Percentiles rank a stretch among this genome's conserved stretches.
Conservation (phyloP, 2,329 filamentous ascomycete species). For the Rasamsonia emersonii region DNA sequence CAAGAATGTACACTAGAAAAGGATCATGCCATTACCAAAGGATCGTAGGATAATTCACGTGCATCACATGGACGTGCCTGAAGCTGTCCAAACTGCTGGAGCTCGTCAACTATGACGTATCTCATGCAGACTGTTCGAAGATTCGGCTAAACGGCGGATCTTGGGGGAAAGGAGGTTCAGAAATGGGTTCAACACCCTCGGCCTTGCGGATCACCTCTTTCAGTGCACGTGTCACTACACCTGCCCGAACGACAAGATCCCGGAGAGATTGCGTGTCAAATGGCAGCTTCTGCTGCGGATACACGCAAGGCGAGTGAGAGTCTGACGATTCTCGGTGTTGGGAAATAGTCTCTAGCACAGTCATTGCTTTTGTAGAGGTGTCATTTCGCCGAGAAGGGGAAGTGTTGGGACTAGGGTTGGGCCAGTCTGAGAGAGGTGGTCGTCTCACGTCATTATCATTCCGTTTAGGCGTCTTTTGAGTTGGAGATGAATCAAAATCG, state of each 20-base stretch:
- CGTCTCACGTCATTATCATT: slow-evolving; percentile 24
- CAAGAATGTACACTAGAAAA: slow-evolving; percentile 4
- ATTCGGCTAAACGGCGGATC: slow-evolving; percentile 42
- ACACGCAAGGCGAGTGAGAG: slow-evolving; percentile 17
- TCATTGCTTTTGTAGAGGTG: slow-evolving; percentile 51
- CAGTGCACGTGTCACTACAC: slow-evolving; percentile 40
- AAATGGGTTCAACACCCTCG: slow-evolving; percentile 33
- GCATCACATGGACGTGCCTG: too few relatives aligned
- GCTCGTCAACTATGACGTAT: slow-evolving; percentile 15
- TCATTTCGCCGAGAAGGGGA: slow-evolving; percentile 41
- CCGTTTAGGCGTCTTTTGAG: slow-evolving; percentile 20
- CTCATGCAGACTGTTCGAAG: slow-evolving; percentile 33
- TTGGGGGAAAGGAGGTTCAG: slow-evolving; percentile 21
- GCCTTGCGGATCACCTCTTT: slow-evolving; percentile 43
- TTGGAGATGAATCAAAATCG: slow-evolving; percentile 41
- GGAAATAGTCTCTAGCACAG: slow-evolving; percentile 54
- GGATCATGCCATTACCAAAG: too few relatives aligned
- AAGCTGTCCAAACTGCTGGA: too few relatives aligned
- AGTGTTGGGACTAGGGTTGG: slow-evolving; percentile 20
- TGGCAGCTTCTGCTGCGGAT: slow-evolving; percentile 46
- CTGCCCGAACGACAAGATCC: slow-evolving; percentile 49
- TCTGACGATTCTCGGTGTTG: slow-evolving; percentile 33
- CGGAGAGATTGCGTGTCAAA: slow-evolving; percentile 58
- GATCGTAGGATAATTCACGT: too few relatives aligned
- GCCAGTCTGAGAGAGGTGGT: slow-evolving; percentile 17